Percentiles rank a stretch among this genome's conserved stretches.
Evolutionary conservation across 306 rosid species (phyloP).

Genomic region (Lathyrus oleraceus): DNA sequence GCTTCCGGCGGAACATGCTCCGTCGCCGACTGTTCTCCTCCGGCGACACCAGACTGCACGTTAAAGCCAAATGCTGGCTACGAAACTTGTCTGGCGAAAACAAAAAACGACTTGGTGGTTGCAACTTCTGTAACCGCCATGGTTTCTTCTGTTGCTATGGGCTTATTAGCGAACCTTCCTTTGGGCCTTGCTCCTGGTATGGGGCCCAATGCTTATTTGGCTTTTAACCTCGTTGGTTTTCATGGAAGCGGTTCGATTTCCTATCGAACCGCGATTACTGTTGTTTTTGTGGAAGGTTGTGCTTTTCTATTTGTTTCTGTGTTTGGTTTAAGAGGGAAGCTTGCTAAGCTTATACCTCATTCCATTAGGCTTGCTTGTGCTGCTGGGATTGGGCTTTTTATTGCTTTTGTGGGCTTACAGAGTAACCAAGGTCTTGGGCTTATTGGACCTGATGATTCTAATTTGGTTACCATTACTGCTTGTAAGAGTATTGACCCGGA

Average conservation of each 20-base stretch:
- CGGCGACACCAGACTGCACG: slow-evolving; percentile 50
- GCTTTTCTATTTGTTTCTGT: slow-evolving; percentile 64
- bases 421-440: slow-evolving; percentile 73
- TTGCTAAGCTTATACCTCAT: slow-evolving; percentile 71
- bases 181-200: slow-evolving; percentile 88
- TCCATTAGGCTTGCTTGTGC: slow-evolving; percentile 73
- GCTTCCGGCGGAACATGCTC: slow-evolving; percentile 85
- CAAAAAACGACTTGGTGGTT: slow-evolving; percentile 74
- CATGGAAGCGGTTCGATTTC: slow-evolving; percentile 75
- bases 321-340: slow-evolving; percentile 74
- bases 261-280: slow-evolving; percentile 70
- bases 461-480: slow-evolving; percentile 69
- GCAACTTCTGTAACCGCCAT: slow-evolving; percentile 75
- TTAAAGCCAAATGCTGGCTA: slow-evolving; percentile 65
- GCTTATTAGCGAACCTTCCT: slow-evolving; percentile 77
- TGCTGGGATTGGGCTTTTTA: slow-evolving; percentile 90
- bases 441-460: slow-evolving; percentile 72
- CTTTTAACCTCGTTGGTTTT: slow-evolving; percentile 80
- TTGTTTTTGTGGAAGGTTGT: slow-evolving; percentile 64
- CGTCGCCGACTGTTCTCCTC: slow-evolving; percentile 56
- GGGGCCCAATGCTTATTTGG: slow-evolving; percentile 88
- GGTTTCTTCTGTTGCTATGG: slow-evolving; percentile 78
- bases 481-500: slow-evolving; percentile 53
- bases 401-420: slow-evolving; percentile 91
- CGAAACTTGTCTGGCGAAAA: slow-evolving; percentile 59